Evolutionary conservation across 208 protist genomes (phyloP).

Genomic region (Hexamita inflata): DNA sequence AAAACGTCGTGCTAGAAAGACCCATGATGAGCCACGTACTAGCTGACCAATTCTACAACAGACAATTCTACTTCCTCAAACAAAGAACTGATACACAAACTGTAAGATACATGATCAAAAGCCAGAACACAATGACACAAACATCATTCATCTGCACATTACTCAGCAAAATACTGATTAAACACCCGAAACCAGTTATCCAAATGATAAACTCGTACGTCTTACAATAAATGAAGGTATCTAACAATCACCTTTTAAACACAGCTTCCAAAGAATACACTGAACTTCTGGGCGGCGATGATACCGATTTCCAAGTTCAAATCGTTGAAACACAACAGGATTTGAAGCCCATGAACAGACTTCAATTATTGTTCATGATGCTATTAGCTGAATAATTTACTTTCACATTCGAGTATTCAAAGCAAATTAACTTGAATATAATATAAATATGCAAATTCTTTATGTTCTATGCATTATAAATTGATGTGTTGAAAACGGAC

Average conservation of each 20-base stretch:
- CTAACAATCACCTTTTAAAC: background rate
- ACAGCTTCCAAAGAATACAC: background rate
- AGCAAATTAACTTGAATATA: background rate
- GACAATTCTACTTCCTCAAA: background rate
- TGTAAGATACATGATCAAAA: background rate
- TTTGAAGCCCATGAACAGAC: background rate
- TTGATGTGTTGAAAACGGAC: background rate
- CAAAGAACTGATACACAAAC: background rate
- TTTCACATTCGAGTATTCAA: background rate
- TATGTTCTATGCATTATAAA: background rate
- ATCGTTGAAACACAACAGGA: background rate
- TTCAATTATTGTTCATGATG: background rate
- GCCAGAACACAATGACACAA: background rate
- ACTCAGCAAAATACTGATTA: background rate
- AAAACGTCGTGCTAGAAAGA: background rate
- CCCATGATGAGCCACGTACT: background rate
- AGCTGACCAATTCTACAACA: background rate
- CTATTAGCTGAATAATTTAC: background rate
- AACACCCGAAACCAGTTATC: background rate
- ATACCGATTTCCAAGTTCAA: background rate
- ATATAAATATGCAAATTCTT: background rate
- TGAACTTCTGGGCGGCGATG: background rate
- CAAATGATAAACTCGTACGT: background rate
- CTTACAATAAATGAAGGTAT: background rate
- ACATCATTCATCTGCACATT: background rate